Evolutionary conservation across 1,139 yeast species (phyloP).

Genomic region (Pichia sp.): DNA sequence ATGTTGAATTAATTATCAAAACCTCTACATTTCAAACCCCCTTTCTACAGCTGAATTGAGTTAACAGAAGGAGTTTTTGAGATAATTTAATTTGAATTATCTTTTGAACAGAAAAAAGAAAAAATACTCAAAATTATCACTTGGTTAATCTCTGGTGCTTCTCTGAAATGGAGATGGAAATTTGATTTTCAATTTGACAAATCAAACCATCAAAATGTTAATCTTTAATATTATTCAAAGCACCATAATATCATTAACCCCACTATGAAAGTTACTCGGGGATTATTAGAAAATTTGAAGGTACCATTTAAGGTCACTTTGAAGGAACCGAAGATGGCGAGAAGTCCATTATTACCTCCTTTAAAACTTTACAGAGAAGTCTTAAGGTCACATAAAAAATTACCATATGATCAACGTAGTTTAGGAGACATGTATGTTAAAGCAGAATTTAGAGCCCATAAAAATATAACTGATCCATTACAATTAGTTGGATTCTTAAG

Average conservation of each 20-base stretch:
- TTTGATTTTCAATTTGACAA: neutral
- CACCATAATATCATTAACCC: neutral
- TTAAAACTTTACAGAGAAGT: conserved; percentile 67
- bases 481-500: conserved; percentile 90
- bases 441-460: conserved; percentile 85
- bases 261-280: neutral
- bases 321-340: conserved; percentile 44
- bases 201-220: neutral
- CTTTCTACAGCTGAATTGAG: too few species aligned
- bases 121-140: too few species aligned
- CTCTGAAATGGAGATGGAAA: neutral
- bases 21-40: too few species aligned
- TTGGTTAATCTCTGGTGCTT: neutral
- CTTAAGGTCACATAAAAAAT: conserved; percentile 65
- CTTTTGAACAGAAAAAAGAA: too few species aligned
- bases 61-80: too few species aligned
- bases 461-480: conserved; percentile 74
- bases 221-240: neutral
- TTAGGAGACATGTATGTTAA: conserved; percentile 89
- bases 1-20: too few species aligned
- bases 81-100: too few species aligned
- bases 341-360: conserved; percentile 72
- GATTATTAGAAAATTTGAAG: neutral
- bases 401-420: conserved; percentile 64
- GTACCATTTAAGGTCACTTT: conserved; percentile 38